These are phyloP conservation scores for Nectriaceae sp. DNA, from an alignment of 2,329 filamentous ascomycete genomes.

Conservation along the genomic window DNA sequence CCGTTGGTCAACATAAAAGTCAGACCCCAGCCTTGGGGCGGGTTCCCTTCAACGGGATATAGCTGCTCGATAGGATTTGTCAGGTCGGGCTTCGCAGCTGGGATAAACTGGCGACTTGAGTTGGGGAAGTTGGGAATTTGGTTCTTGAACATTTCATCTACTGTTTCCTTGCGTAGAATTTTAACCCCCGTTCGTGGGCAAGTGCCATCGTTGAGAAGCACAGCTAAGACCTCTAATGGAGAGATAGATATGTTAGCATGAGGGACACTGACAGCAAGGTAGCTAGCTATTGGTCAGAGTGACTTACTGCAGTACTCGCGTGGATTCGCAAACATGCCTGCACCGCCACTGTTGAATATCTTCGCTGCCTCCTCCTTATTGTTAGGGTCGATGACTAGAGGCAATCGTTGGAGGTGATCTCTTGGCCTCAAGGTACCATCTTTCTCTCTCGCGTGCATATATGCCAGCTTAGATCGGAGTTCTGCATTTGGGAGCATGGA, in stretches of 20 bases:
- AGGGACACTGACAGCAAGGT: too few species aligned
- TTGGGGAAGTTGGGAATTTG: slow-evolving; percentile 58
- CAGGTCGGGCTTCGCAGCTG: slow-evolving; percentile 49
- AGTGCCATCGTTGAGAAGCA: slow-evolving; percentile 64
- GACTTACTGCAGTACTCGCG: slow-evolving; percentile 60
- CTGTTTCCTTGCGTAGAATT: slow-evolving; percentile 58
- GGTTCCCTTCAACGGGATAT: slow-evolving; percentile 45
- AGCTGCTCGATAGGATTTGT: slow-evolving; percentile 51
- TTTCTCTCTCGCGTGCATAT: slow-evolving; percentile 55
- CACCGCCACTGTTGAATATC: slow-evolving; percentile 62
- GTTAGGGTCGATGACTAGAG: slow-evolving; percentile 41
- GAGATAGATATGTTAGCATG: slow-evolving; percentile 1
- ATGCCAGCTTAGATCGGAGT: slow-evolving; percentile 56
- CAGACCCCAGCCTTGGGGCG: slow-evolving; percentile 66
- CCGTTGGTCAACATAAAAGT: slow-evolving; percentile 55
- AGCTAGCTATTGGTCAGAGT: too few species aligned
- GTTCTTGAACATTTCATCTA: slow-evolving; percentile 67
- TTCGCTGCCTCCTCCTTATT: slow-evolving; percentile 41
- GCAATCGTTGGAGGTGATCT: slow-evolving; percentile 53
- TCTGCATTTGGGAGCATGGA: slow-evolving; percentile 57
- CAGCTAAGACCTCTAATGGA: slow-evolving; percentile 55
- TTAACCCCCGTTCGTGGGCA: slow-evolving; percentile 55
- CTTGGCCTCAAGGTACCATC: slow-evolving; percentile 42
- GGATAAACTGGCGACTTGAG: slow-evolving; percentile 47
- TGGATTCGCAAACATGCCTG: slow-evolving; percentile 60